Base-by-base conservation (phyloP, 768 basidiomycete genomes). In the Termitomyces sp. region DNA sequence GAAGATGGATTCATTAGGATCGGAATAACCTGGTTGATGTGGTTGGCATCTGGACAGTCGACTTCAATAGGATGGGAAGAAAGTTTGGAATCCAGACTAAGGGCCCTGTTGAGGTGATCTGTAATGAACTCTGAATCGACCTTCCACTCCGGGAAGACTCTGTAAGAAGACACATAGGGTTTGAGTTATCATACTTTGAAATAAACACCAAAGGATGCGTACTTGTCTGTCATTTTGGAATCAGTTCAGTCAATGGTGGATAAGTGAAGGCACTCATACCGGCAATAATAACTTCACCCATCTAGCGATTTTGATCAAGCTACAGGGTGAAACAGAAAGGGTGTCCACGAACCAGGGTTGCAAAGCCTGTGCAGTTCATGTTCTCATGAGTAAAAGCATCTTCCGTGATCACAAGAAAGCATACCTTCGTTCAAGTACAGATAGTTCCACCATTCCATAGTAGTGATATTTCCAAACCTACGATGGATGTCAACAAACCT, bases 1-100 rank as follows among this genome's bases (percentile, higher is more conserved):
- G 17, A 2, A 45, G 6, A 24, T 49, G 30, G 24, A 19, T 30
- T 8, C 32, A 1, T 32, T 22, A 21, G 43, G 50, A 37, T 28
- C 24, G 24, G 15, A 14, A 21, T 55, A 45, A 84, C 84, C 74
- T 88, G 87, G 63, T 87, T 88, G 64, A 93, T 90, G 61, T 87
- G 80, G 64, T 89, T 87, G 8, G 90, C 88, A 66, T 95, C 91
- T 0, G 87, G 88, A 65, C 89, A 92, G 14, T 88, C 85, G 26
- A 96, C 91, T 68, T 98, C 92, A 62, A 98, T 89, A 1, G 96
- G 90, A 68, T 98, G 95, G 11, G 90, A 93, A 21, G 91, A 92
- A 9, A 84, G 71, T 64, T 92, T 90, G 2, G 92, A 80, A 65
- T 98, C 96, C 45, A 96, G 79, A 34, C 73, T 70, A 26, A 98